Evolutionary conservation across 352 stramenopile genomes (phyloP), one percentile per base, ranked within the genome.

Genomic region (Aphanomyces stellatus): DNA sequence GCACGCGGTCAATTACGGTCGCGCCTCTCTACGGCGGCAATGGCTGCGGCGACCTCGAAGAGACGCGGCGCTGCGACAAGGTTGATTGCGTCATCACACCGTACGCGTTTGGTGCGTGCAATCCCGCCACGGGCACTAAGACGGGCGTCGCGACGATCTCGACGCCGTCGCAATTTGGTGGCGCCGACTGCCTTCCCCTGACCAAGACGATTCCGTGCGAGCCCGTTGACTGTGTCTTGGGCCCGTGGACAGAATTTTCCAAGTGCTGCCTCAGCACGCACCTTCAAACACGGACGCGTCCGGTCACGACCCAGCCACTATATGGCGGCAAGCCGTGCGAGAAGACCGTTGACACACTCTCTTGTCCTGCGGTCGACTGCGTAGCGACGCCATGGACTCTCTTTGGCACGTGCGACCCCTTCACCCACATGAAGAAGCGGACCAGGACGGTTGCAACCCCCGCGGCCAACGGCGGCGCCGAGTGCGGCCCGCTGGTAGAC

Each of bases 401-500:
- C 11, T 75, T 62, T 27, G 56, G 37, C 37, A 19, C 60, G 11
- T 85, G 78, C 42, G 73, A 85, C 60, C 34, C 71, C 1, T 56
- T 46, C 11, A 80, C 65, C 15, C 73, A 78, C 64, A 63, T 75
- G 0, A 76, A 77, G 4, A 42, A 28, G 30, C 75, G 78, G 0
- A 65, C 65, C 0, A 62, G 80, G 8, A 76, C 25, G 0, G 22
- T 84, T 13, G 25, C 78, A 51, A 79, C 70, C 4, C 53, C 63
- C 2, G 55, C 75, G 2, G 69, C 75, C 57, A 74, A 83, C 4
- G 75, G 74, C 19, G 79, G 82, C 28, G 74, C 77, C 13, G 43
- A 69, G 17, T 90, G 81, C 37, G 77, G 76, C 4, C 13, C 59
- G n/a, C 74, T 91, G 3, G 49, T 76, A 1, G 79, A 91, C 19